phyloP scores from a whole-genome alignment of 257 asterid species.

The Primulina tabacum region DNA sequence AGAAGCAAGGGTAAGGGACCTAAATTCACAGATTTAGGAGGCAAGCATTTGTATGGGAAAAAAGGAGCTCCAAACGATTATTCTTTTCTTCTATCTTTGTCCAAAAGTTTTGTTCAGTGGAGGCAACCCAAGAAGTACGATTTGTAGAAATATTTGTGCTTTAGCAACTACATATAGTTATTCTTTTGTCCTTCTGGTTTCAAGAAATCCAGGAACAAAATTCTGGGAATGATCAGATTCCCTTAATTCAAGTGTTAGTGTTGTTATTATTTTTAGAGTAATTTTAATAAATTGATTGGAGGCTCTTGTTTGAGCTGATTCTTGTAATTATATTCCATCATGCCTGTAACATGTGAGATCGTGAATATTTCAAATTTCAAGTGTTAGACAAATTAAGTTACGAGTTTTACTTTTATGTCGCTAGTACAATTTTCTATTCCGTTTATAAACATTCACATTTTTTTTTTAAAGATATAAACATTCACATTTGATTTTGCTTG shows the following conservation, averaged over 20 bases:
- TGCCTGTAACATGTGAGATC: background rate
- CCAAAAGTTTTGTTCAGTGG: constrained; percentile 63
- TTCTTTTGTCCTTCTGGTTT: constrained; percentile 40
- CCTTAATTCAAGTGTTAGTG: constrained; percentile 15
- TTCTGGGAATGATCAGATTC: constrained; percentile 22
- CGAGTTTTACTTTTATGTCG: too few species aligned
- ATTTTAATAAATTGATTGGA: background rate
- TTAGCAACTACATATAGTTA: constrained; percentile 23
- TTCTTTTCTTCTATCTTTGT: constrained; percentile 59
- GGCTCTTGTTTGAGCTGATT: background rate
- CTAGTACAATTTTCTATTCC: background rate
- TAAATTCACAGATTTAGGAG: constrained; percentile 88
- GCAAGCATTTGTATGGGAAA: constrained; percentile 84
- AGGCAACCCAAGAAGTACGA: constrained; percentile 76
- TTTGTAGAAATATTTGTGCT: constrained; percentile 39
- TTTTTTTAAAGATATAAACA: too few species aligned
- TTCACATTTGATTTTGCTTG: background rate
- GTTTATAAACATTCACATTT: background rate
- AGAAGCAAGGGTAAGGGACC: constrained; percentile 89
- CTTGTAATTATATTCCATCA: background rate
- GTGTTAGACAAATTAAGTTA: background rate
- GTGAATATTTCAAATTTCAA: background rate
- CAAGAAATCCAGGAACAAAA: constrained; percentile 29
- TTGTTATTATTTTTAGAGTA: background rate
- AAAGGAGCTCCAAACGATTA: constrained; percentile 53